phyloP scores from a whole-genome alignment of 2,329 filamentous ascomycete genomes.

The Albifimbria verrucaria region DNA sequence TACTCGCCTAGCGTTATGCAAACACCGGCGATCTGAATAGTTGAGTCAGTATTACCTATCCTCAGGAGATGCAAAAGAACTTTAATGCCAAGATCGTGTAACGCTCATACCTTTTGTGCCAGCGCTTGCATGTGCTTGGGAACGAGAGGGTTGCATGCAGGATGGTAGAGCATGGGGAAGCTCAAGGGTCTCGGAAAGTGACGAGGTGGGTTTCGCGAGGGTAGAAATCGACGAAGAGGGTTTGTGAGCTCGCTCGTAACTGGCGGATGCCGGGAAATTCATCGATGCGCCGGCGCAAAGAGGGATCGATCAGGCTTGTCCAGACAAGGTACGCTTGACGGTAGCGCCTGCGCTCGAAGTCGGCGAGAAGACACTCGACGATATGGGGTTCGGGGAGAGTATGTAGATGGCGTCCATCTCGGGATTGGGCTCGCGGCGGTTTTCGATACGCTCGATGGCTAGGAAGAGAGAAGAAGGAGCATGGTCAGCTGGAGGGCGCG shows the following conservation, averaged over 20 bases:
- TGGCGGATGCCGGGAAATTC: constrained; percentile 65
- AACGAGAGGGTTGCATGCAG: constrained; percentile 80
- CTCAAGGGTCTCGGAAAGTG: constrained; percentile 93
- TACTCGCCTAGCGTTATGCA: constrained; percentile 94
- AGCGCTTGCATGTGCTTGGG: constrained; percentile 78
- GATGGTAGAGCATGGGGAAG: constrained; percentile 90
- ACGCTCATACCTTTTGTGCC: constrained; percentile 77
- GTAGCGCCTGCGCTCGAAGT: constrained; percentile 84
- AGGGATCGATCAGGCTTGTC: constrained; percentile 71
- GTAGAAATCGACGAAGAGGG: constrained; percentile 83
- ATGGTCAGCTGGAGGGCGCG: constrained; percentile 10
- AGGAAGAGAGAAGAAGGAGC: constrained; percentile 16
- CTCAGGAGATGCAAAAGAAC: too few relatives aligned
- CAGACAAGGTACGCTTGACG: constrained; percentile 77
- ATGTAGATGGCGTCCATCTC: constrained; percentile 96
- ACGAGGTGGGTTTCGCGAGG: constrained; percentile 88
- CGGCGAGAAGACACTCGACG: constrained; percentile 89
- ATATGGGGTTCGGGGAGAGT: constrained; percentile 83
- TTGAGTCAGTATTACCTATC: constrained; percentile 1
- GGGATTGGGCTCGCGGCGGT: constrained; percentile 74
- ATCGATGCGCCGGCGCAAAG: constrained; percentile 71
- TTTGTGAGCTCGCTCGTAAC: constrained; percentile 75
- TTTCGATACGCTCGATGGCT: constrained; percentile 95
- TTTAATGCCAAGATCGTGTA: too few relatives aligned
- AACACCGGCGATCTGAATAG: constrained; percentile 48